phyloP scores from a whole-genome alignment of 768 basidiomycete genomes.

The Suillus luteus region DNA sequence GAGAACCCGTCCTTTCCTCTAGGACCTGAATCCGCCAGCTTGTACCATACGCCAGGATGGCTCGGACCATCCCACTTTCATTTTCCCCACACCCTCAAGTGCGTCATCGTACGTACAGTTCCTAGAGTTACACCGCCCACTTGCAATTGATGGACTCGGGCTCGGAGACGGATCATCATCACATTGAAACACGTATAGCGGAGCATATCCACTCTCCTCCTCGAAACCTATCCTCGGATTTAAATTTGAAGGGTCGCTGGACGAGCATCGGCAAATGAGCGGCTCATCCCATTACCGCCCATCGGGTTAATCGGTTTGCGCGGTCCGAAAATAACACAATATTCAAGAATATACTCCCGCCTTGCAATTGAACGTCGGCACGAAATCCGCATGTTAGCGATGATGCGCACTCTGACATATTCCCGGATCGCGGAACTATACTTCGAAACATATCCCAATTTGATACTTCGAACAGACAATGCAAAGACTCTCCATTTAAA shows the following conservation, averaged over 20 bases:
- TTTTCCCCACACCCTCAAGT: conserved; percentile 3
- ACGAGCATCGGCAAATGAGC: not conserved
- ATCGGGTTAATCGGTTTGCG: not conserved
- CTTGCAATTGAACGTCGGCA: not conserved
- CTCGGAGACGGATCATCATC: conserved; percentile 2
- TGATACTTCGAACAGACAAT: not conserved
- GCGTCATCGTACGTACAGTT: conserved; percentile 6
- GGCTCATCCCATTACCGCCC: conserved; percentile 3
- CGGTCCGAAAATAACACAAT: not conserved
- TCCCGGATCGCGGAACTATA: not conserved
- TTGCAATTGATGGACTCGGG: not conserved
- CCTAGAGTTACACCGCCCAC: not conserved
- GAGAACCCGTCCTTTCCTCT: not conserved
- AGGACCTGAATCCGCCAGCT: not conserved
- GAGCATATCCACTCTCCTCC: conserved; percentile 2
- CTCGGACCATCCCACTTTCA: not conserved
- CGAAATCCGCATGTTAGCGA: not conserved
- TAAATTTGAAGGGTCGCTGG: not conserved
- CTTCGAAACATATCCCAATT: not conserved
- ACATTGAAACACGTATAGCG: not conserved
- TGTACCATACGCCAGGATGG: not conserved
- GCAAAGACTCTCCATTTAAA: not conserved
- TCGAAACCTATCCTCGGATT: not conserved
- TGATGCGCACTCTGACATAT: not conserved
- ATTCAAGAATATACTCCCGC: not conserved